A percentile compares a stretch with the other conserved stretches of the same genome.
Evolutionary conservation across 2,329 filamentous ascomycete species (phyloP).

Genomic region (Ambrosiella xylebori): DNA sequence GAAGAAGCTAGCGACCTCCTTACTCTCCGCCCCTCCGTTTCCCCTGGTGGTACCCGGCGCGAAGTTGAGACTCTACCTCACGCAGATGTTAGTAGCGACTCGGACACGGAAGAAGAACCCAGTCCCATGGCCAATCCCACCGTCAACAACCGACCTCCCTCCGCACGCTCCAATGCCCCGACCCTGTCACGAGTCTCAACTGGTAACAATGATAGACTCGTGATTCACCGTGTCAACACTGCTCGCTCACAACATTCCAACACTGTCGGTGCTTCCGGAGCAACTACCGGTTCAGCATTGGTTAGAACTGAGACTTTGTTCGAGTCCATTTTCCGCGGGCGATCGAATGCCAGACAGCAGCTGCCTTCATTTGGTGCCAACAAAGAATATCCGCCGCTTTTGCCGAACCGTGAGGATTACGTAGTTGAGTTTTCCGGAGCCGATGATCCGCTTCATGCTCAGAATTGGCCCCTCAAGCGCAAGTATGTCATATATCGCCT

Average conservation of each 20-base stretch:
- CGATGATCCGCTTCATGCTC: conserved; percentile 67
- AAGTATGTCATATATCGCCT: conserved; percentile 38
- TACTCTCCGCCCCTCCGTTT: conserved; percentile 16
- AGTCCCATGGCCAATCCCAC: conserved; percentile 14
- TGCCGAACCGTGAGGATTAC: conserved; percentile 58
- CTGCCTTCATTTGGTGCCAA: conserved; percentile 54
- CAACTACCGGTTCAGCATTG: neutral
- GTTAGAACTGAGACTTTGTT: conserved; percentile 20
- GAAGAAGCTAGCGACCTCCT: conserved; percentile 17
- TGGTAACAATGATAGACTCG: conserved; percentile 26
- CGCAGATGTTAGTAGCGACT: conserved; percentile 28
- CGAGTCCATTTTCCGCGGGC: conserved; percentile 22
- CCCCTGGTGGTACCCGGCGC: conserved; percentile 25
- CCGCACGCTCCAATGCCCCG: neutral
- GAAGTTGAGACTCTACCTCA: conserved; percentile 42
- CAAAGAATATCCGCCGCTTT: conserved; percentile 53
- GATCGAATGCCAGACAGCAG: conserved; percentile 35
- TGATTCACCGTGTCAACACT: conserved; percentile 54
- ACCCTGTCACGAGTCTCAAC: conserved; percentile 45
- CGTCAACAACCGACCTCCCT: conserved; percentile 21
- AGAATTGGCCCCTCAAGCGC: conserved; percentile 69
- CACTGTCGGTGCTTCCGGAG: conserved; percentile 42
- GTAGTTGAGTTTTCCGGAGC: conserved; percentile 74
- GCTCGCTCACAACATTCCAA: conserved; percentile 50
- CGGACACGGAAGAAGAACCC: neutral